phyloP scores from a whole-genome alignment of 1,139 yeast genomes.

The Yamadazyma pseudoaaseri region DNA sequence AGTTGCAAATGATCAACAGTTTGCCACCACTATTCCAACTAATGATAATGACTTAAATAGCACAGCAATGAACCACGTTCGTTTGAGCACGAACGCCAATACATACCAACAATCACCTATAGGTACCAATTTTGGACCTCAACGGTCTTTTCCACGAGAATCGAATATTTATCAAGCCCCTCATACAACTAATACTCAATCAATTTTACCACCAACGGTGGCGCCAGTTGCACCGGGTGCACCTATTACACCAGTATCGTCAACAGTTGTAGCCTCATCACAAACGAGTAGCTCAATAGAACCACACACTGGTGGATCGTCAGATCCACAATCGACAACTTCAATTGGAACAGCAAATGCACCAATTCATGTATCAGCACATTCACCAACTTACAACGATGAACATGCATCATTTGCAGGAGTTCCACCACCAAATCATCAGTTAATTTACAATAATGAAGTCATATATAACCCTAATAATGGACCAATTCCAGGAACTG shows the following conservation, averaged over 20 bases:
- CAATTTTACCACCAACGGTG: background rate
- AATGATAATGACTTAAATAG: background rate
- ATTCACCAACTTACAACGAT: slow-evolving; percentile 2
- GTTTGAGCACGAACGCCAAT: background rate
- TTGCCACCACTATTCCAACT: background rate
- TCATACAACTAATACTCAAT: background rate
- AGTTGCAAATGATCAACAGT: background rate
- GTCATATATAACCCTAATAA: slow-evolving; percentile 62
- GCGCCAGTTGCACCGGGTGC: background rate
- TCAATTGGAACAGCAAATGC: slow-evolving; percentile 5
- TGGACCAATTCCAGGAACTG: slow-evolving; percentile 75
- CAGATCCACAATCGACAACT: background rate
- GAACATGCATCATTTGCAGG: slow-evolving; percentile 28
- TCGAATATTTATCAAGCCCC: background rate
- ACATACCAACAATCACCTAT: background rate
- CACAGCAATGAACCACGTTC: background rate
- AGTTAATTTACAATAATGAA: slow-evolving; percentile 56
- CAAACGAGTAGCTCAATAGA: background rate
- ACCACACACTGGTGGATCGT: background rate
- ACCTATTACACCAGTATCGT: background rate
- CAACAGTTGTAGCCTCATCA: background rate
- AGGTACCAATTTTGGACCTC: background rate
- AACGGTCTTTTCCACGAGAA: background rate
- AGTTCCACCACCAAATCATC: slow-evolving; percentile 56
- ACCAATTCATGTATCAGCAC: slow-evolving; percentile 3